These are phyloP conservation scores for Monosporascus sp. DNA, from an alignment of 2,329 filamentous ascomycete genomes.

Conservation along the genomic window DNA sequence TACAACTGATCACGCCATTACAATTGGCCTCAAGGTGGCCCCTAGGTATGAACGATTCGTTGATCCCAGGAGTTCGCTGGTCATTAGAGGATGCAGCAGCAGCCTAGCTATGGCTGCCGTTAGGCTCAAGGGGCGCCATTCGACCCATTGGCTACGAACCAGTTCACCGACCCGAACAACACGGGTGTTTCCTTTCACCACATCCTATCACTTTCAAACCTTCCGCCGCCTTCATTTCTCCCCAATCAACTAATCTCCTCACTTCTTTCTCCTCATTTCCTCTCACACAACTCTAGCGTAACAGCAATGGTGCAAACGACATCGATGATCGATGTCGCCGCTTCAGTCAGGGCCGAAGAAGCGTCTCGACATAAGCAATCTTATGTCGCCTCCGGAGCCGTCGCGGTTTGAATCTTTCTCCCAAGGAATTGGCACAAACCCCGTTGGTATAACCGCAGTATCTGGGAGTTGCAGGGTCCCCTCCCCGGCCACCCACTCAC, in stretches of 20 bases:
- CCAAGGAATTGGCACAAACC: conserved; percentile 19
- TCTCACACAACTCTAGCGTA: no score
- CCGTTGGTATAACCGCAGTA: conserved; percentile 15
- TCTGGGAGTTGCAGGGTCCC: conserved; percentile 24
- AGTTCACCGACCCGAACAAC: conserved; percentile 99
- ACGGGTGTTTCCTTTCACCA: conserved; percentile 75
- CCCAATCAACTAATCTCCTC: neutral
- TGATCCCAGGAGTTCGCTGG: conserved; percentile 29
- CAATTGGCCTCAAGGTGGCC: conserved; percentile 34
- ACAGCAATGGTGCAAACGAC: conserved; percentile 12
- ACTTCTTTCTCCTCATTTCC: neutral
- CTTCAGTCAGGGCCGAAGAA: conserved; percentile 29
- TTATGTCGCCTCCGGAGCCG: conserved; percentile 60
- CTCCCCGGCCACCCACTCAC: conserved; percentile 14
- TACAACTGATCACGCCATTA: no score
- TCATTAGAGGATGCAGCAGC: conserved; percentile 38
- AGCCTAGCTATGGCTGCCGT: conserved; percentile 26
- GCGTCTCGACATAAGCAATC: conserved; percentile 42
- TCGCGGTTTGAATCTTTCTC: conserved; percentile 47
- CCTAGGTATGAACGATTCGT: no score
- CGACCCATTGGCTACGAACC: conserved; percentile 72
- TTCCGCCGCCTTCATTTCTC: conserved; percentile 10
- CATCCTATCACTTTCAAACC: neutral
- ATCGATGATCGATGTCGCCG: conserved; percentile 2
- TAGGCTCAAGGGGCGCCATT: conserved; percentile 31